Evolutionary conservation across 257 asterid species (phyloP).

Genomic region (Jaltomata sinuosa): DNA sequence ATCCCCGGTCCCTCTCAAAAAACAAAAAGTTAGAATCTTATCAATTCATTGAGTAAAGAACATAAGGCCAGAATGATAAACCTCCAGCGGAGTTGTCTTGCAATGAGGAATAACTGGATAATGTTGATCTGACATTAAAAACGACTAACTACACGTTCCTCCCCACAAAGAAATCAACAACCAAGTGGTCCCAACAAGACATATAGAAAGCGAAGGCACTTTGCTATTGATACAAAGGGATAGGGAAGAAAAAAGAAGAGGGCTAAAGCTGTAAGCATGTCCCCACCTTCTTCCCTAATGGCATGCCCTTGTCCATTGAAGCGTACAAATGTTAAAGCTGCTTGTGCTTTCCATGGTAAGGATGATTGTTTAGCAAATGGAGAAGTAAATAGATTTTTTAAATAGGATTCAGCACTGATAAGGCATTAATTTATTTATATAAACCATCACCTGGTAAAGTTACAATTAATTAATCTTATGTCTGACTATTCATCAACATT

Average conservation of each 20-base stretch:
- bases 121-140: background rate
- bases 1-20: background rate
- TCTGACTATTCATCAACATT: background rate
- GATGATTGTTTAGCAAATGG: background rate
- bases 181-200: background rate
- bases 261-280: background rate
- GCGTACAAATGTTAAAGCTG: background rate
- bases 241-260: background rate
- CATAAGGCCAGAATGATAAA: background rate
- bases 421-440: background rate
- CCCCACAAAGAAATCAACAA: background rate
- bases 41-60: background rate
- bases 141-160: background rate
- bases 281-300: background rate
- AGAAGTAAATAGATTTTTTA: background rate
- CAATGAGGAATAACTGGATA: background rate
- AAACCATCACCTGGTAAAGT: background rate
- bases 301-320: background rate
- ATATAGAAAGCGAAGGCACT: background rate
- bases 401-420: background rate
- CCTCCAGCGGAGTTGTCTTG: background rate
- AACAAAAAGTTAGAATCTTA: background rate
- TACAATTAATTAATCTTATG: background rate
- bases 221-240: background rate
- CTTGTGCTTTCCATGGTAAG: background rate